A percentile compares a stretch with the other conserved stretches of the same genome.
phyloP scores from a whole-genome alignment of 257 asterid genomes.

The Capsicum baccatum region DNA sequence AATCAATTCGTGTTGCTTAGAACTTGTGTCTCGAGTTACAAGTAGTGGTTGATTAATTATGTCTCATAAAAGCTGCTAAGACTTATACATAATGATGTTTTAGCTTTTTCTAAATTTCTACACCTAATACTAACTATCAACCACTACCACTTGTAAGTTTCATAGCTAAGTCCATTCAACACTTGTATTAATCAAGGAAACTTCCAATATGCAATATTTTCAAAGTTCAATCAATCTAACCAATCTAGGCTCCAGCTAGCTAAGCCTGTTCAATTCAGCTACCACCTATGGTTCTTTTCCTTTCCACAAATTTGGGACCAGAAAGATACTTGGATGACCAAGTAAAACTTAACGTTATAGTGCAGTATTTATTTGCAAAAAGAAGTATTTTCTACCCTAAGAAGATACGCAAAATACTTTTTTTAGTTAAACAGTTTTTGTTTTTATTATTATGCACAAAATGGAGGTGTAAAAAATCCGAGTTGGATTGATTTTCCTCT shows the following conservation, averaged over 20 bases:
- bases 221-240: not conserved
- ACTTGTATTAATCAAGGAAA: not conserved
- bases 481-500: not conserved
- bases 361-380: too few relatives aligned
- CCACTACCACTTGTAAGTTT: not conserved
- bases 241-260: not conserved
- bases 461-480: not conserved
- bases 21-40: not conserved
- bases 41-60: not conserved
- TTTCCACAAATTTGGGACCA: conserved; percentile 14
- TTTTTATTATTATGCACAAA: not conserved
- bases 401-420: too few relatives aligned
- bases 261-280: not conserved
- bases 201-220: not conserved
- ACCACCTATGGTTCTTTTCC: not conserved
- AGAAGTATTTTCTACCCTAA: too few relatives aligned
- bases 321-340: not conserved
- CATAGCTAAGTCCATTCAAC: not conserved
- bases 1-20: not conserved
- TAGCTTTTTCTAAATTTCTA: not conserved
- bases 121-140: not conserved
- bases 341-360: not conserved
- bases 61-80: not conserved
- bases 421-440: not conserved
- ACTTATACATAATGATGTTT: not conserved